These are phyloP conservation scores for Pythium myriotylum DNA, from an alignment of 352 stramenopile species.

Conservation along the genomic window DNA sequence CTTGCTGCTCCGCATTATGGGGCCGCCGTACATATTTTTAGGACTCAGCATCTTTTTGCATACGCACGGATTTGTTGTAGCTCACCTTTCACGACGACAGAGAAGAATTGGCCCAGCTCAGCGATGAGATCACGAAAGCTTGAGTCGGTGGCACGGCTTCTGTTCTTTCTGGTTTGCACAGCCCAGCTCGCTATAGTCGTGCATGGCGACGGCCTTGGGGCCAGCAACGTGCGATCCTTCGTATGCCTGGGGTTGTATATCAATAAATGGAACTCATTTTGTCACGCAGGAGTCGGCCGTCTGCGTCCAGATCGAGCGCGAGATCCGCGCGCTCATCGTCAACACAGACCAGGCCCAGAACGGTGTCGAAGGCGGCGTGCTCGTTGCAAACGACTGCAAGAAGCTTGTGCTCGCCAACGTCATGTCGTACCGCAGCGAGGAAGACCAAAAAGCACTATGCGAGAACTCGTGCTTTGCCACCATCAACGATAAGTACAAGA, in stretches of 20 bases:
- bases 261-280: neutral
- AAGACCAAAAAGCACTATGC: slow-evolving; percentile 62
- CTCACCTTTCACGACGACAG: too few species aligned
- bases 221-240: slow-evolving; percentile 30
- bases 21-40: slow-evolving; percentile 3
- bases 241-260: neutral
- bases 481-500: slow-evolving; percentile 65
- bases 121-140: too few species aligned
- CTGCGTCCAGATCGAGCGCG: slow-evolving; percentile 47
- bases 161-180: slow-evolving; percentile 2
- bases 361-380: slow-evolving; percentile 58
- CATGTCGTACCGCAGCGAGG: slow-evolving; percentile 50
- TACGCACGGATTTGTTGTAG: too few species aligned
- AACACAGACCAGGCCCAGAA: slow-evolving; percentile 61
- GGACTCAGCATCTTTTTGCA: neutral
- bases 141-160: neutral
- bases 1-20: neutral
- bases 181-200: neutral
- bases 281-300: slow-evolving; percentile 36
- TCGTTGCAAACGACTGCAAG: slow-evolving; percentile 65
- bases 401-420: slow-evolving; percentile 58
- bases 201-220: slow-evolving; percentile 30
- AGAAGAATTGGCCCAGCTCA: too few species aligned
- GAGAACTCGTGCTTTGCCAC: slow-evolving; percentile 61
- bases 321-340: slow-evolving; percentile 52